Base-by-base conservation (phyloP, 768 basidiomycete species). In the Baorangia bicolor region DNA sequence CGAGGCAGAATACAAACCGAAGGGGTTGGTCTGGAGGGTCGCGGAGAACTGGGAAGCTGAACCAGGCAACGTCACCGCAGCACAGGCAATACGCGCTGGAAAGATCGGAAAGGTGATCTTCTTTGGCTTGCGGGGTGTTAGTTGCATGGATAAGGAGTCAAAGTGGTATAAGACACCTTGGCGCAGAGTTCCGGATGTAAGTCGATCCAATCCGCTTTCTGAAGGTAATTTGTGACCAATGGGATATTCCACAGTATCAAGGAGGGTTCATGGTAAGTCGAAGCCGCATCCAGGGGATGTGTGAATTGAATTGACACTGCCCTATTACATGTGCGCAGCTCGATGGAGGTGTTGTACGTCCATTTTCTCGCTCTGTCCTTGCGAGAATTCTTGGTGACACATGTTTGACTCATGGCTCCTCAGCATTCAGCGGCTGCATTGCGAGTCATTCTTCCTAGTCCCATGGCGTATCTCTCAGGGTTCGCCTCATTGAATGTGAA, bases 131-230 rank as follows among this genome's bases (percentile, higher is more conserved):
- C 71, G 77, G 6, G 75, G 77, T 3, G 74, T 83, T 27, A 78
- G 77, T 58, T 76, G 77, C 59, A 74, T 90, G 56, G 81, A 85
- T 58, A 74, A 82, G 65, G 80, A 81, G 14, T 81, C 79, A 25
- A 87, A 87, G 66, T 94, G 84, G 78, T 90, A 90, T 68, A 86
- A 89, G 49, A 92, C 90, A 0, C 81, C 85, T 35, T 94, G 93
- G 93, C 77, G 92, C 38, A 88, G 87, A 2, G 75, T 88, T 46
- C 92, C 92, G 23, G 89, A 91, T 58, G 88, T 89, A 62, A 64
- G 85, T 78, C 13, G 14, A 45, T 58, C 27, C 34, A 13, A 33
- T 45, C 41, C 28, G 2, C 41, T 31, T 53, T 42, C 43, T 49
- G 40, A 63, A 40, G 21, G 18, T 38, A 16, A 12, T 35, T 31